These are phyloP conservation scores for Melanomma pulvis-pyrius DNA, from an alignment of 495 filamentous ascomycete genomes.

Conservation along the genomic window DNA sequence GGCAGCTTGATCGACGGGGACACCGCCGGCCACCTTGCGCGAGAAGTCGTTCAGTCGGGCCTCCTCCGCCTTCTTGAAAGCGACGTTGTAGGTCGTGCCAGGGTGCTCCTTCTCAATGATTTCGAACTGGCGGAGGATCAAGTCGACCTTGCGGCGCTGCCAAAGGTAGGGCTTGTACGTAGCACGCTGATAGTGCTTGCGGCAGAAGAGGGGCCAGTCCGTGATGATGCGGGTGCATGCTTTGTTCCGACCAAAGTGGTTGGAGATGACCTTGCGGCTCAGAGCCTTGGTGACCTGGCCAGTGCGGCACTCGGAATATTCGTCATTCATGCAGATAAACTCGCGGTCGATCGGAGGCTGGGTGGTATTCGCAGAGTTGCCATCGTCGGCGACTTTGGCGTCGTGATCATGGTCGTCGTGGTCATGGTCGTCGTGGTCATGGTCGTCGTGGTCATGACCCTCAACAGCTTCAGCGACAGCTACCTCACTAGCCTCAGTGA, in stretches of 20 bases:
- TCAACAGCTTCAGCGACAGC: not conserved
- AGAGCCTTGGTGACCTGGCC: conserved; percentile 30
- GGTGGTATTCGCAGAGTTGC: not conserved
- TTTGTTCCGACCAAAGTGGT: conserved; percentile 40
- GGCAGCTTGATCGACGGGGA: not conserved
- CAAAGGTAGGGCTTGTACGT: conserved; percentile 30
- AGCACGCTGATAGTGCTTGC: conserved; percentile 40
- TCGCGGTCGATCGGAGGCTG: conserved; percentile 17
- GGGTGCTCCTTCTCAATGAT: conserved; percentile 32
- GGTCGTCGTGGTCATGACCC: not conserved
- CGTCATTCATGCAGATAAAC: conserved; percentile 31
- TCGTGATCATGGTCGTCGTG: not conserved
- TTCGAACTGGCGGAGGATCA: conserved; percentile 29
- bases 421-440: not conserved
- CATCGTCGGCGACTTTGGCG: not conserved
- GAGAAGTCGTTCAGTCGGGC: conserved; percentile 26
- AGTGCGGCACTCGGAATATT: conserved; percentile 24
- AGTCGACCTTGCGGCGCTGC: conserved; percentile 28
- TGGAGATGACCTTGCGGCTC: conserved; percentile 37
- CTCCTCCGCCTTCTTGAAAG: conserved; percentile 36
- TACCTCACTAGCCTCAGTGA: not conserved
- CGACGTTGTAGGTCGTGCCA: conserved; percentile 29
- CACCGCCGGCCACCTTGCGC: conserved; percentile 6
- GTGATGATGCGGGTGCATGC: conserved; percentile 32
- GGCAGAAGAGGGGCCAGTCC: conserved; percentile 34